phyloP scores from a whole-genome alignment of 176 grass and related monocot species.

The Cenchrus fungigraminus region DNA sequence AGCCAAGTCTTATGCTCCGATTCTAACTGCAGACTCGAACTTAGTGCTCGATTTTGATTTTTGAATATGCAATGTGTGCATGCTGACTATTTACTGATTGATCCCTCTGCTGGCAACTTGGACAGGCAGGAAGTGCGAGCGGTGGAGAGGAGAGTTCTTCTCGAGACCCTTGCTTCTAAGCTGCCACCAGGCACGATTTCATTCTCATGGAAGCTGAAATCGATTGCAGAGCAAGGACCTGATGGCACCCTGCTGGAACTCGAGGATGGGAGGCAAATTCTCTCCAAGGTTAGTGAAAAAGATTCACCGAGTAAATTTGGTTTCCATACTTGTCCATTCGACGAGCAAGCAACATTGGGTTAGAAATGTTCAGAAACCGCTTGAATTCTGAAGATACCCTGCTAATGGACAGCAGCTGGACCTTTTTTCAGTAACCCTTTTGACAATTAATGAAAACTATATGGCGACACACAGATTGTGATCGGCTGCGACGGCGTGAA shows the following conservation, averaged over 20 bases:
- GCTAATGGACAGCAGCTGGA: neutral
- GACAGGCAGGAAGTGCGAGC: conserved; percentile 85
- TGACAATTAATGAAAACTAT: neutral
- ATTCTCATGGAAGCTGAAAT: conserved; percentile 76
- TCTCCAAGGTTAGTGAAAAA: conserved; percentile 51
- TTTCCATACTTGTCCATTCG: too few species aligned
- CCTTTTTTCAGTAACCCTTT: neutral
- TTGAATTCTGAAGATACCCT: neutral
- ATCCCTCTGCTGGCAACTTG: neutral
- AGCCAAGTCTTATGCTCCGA: too few species aligned
- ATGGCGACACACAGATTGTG: conserved; percentile 53
- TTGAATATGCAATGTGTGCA: neutral
- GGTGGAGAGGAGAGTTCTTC: conserved; percentile 74
- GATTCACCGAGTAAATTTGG: neutral
- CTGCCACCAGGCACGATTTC: conserved; percentile 65
- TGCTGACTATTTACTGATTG: neutral
- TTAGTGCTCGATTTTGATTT: too few species aligned
- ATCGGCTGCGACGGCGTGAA: conserved; percentile 85
- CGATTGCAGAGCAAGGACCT: conserved; percentile 58
- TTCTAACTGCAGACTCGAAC: too few species aligned
- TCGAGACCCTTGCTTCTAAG: conserved; percentile 73
- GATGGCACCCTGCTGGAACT: conserved; percentile 77
- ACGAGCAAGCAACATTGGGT: neutral
- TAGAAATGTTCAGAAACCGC: neutral
- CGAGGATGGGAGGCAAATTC: conserved; percentile 61